Evolutionary conservation across 768 basidiomycete species (phyloP).

Genomic region (Wakefieldia striispora): DNA sequence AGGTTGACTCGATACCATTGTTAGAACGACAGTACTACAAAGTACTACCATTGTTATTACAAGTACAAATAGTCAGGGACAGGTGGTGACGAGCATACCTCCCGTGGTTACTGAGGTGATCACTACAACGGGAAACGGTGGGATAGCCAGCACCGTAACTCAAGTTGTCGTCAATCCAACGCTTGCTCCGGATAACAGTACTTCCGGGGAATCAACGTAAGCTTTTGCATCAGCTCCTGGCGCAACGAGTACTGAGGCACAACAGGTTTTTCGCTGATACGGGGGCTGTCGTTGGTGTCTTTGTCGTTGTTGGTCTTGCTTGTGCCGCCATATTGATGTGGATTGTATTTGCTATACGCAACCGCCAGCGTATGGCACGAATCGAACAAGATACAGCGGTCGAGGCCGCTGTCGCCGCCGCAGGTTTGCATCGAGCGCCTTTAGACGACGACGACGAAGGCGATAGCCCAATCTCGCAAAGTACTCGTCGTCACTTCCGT

Average conservation of each 20-base stretch:
- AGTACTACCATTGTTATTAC: slow-evolving; percentile 52
- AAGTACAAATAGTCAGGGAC: slow-evolving; percentile 59
- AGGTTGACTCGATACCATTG: slow-evolving; percentile 13
- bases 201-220: slow-evolving; percentile 49
- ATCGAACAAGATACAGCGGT: slow-evolving; percentile 70
- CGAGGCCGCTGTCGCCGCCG: slow-evolving; percentile 70
- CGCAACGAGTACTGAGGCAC: slow-evolving; percentile 4
- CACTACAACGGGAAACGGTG: slow-evolving; percentile 54
- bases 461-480: slow-evolving; percentile 18
- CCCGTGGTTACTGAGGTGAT: slow-evolving; percentile 54
- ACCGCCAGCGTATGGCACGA: slow-evolving; percentile 56
- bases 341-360: slow-evolving; percentile 67
- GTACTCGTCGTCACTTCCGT: slow-evolving; percentile 20
- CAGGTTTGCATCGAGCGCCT: slow-evolving; percentile 64
- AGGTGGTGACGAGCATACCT: slow-evolving; percentile 49
- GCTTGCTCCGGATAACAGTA: slow-evolving; percentile 48
- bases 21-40: slow-evolving; percentile 50
- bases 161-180: slow-evolving; percentile 70
- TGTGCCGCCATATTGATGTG: slow-evolving; percentile 65
- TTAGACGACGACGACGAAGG: slow-evolving; percentile 66
- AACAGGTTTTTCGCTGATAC: slow-evolving; percentile 82
- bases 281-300: slow-evolving; percentile 90
- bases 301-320: slow-evolving; percentile 85
- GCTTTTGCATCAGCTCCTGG: slow-evolving; percentile 8
- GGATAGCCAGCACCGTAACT: slow-evolving; percentile 57